Base-by-base conservation (phyloP, 371 early-diverging fungal species). In the Smittium culicis region DNA sequence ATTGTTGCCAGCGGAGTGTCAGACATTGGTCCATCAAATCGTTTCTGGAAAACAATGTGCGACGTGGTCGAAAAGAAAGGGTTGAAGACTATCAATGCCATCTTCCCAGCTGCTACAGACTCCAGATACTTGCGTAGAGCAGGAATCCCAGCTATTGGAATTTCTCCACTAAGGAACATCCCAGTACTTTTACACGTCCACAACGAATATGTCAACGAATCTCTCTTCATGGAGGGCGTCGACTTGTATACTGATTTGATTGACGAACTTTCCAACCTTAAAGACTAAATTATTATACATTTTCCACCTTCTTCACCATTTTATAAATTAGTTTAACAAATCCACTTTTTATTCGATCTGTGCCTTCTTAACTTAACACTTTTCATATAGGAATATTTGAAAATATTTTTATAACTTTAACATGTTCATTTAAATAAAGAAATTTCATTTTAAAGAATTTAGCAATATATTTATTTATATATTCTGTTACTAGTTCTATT, bases 81-180 rank as follows among this genome's bases (percentile, higher is more conserved):
- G 34, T 35, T 70, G 30, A 34, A 76, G 3, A 71, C 86, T n/a
- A 79, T 80, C 35, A 78, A 79, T 31, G 88, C 85, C 70, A 85
- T 89, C 70, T 90, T 89, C 79, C 88, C 88, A 17, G 90, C 86
- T 16, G 88, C 86, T 32, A 88, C 87, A 14, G 89, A 88, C 70
- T 82, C 88, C 25, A 79, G 90, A 34, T 88, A 77, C 77, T 66
- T 90, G 64, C 81, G 89, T 58, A 77, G 79, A 61, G 78, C 80
- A 0, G 88, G 89, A 2, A 78, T 90, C 32, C 87, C 85, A 1
- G 86, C 86, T 1, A 70, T 88, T 68, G 89, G 89, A 31, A 82
- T 90, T 57, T 85, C 86, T 27, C 86, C 86, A 28, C 79, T 90
- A 68, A 76, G 82, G 71, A 83, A 85, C 74, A 82, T 85, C 5